These are phyloP conservation scores for Ogataea glucozyma DNA, from an alignment of 805 yeast species.

Conservation along the genomic window DNA sequence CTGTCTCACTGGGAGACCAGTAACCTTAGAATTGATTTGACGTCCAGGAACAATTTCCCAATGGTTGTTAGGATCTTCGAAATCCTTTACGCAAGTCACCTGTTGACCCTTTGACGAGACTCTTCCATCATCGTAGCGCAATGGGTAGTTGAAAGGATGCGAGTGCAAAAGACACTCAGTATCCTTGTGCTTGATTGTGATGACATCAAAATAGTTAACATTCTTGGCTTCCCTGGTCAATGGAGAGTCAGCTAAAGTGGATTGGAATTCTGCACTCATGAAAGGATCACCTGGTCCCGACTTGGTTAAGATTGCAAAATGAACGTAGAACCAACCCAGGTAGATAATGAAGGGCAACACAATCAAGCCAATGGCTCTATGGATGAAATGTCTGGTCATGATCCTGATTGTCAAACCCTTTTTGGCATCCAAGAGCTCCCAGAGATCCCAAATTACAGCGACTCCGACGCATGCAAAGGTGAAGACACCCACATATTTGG, in stretches of 20 bases:
- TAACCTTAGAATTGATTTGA: conserved; percentile 43
- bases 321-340: conserved; percentile 88
- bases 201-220: conserved; percentile 71
- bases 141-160: conserved; percentile 72
- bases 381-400: conserved; percentile 67
- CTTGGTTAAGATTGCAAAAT: conserved; percentile 73
- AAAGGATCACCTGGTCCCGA: conserved; percentile 97
- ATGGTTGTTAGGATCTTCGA: conserved; percentile 64
- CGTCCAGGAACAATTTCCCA: conserved; percentile 81
- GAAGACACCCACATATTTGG: conserved; percentile 94
- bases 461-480: conserved; percentile 85
- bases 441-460: conserved; percentile 82
- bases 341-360: conserved; percentile 81
- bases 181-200: conserved; percentile 79
- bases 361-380: conserved; percentile 70
- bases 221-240: conserved; percentile 68
- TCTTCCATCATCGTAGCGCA: conserved; percentile 95
- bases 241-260: conserved; percentile 81
- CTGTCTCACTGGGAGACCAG: conserved; percentile 55
- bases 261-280: conserved; percentile 96
- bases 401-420: conserved; percentile 60
- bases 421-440: conserved; percentile 78
- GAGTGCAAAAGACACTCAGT: conserved; percentile 84
- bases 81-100: conserved; percentile 68
- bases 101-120: conserved; percentile 93